A percentile compares a stretch with the other conserved stretches of the same genome.
These are phyloP conservation scores for Ogataea paraovalis DNA, from an alignment of 805 yeast genomes.

Conservation along the genomic window DNA sequence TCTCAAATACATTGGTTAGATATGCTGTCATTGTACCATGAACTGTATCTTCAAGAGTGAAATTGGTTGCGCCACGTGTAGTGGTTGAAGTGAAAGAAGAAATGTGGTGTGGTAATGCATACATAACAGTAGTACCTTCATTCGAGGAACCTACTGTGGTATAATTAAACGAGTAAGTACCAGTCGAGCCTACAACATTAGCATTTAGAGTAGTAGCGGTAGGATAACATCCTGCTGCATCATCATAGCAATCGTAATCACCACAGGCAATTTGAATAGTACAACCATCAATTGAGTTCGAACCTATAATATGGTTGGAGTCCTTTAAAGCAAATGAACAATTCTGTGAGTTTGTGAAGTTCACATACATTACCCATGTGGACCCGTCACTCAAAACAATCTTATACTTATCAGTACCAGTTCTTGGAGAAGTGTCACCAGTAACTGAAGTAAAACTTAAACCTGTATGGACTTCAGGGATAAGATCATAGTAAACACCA, in stretches of 20 bases:
- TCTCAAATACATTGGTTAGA: slow-evolving; percentile 36
- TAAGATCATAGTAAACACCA: slow-evolving; percentile 51
- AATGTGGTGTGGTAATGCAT: slow-evolving; percentile 51
- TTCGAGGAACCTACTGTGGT: slow-evolving; percentile 42
- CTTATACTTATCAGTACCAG: slow-evolving; percentile 48
- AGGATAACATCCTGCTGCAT: slow-evolving; percentile 61
- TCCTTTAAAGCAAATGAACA: slow-evolving; percentile 25
- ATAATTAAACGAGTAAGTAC: slow-evolving; percentile 42
- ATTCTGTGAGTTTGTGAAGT: slow-evolving; percentile 39
- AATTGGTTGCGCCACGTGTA: slow-evolving; percentile 28
- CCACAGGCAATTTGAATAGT: slow-evolving; percentile 59
- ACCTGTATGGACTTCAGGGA: slow-evolving; percentile 48
- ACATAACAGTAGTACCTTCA: slow-evolving; percentile 40
- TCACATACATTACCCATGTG: slow-evolving; percentile 62
- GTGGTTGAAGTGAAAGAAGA: slow-evolving; percentile 33
- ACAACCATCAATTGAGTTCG: slow-evolving; percentile 42
- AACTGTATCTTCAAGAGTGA: slow-evolving; percentile 44
- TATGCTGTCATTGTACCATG: slow-evolving; percentile 47
- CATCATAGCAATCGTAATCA: slow-evolving; percentile 45
- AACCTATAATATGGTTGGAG: slow-evolving; percentile 37
- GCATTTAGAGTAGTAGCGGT: slow-evolving; percentile 43
- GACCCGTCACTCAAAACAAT: slow-evolving; percentile 48
- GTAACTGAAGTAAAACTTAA: slow-evolving; percentile 56
- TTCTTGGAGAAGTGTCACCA: slow-evolving; percentile 38
- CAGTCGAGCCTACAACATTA: slow-evolving; percentile 33